Conservation (phyloP, 176 grass and related monocot species). For the Zoysia pacifica region DNA sequence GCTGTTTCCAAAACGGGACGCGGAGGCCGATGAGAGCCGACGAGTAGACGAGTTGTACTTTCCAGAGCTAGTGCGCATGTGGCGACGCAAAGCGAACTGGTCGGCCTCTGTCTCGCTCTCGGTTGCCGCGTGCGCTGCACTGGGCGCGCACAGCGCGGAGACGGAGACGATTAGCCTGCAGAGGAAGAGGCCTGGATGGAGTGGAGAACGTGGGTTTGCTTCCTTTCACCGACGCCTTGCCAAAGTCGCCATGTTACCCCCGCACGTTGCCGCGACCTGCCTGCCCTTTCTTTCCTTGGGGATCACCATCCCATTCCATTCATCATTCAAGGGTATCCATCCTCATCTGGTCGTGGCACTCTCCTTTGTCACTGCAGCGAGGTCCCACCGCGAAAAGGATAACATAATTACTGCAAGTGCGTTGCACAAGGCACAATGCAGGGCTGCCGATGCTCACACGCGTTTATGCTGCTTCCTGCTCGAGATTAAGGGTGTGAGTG, state of each 20-base stretch:
- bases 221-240: no score
- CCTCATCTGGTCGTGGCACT: no score
- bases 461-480: neutral
- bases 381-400: neutral
- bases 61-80: neutral
- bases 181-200: no score
- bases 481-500: neutral
- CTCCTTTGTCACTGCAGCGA: neutral
- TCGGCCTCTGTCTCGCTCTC: neutral
- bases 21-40: neutral
- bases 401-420: neutral
- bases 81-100: neutral
- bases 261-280: no score
- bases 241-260: no score
- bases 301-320: no score
- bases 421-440: neutral
- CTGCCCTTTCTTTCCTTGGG: no score
- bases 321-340: neutral
- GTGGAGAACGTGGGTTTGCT: no score
- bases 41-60: neutral
- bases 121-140: neutral
- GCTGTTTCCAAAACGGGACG: conserved; percentile 19
- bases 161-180: no score
- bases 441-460: neutral
- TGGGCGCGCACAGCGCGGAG: no score